phyloP scores from a whole-genome alignment of 2,329 filamentous ascomycete species.

The Beauveria varroae region DNA sequence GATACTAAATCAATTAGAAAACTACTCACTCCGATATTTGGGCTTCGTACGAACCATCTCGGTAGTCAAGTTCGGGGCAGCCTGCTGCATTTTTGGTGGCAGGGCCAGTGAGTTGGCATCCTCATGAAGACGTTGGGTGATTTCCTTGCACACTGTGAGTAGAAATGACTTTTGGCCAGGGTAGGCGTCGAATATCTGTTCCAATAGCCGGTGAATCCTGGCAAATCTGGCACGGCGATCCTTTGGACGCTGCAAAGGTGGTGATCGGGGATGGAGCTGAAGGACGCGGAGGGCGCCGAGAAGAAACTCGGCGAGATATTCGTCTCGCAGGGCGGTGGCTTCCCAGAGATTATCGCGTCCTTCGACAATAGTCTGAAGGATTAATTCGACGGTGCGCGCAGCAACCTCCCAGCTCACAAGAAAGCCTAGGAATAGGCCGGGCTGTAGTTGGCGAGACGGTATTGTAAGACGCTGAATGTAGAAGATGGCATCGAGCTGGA shows the following conservation, averaged over 20 bases:
- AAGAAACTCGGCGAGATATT: conserved; percentile 30
- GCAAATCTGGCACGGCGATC: conserved; percentile 31
- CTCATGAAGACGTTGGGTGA: conserved; percentile 25
- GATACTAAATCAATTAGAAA: conserved; percentile 20
- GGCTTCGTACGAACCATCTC: conserved; percentile 26
- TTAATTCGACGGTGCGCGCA: conserved; percentile 29
- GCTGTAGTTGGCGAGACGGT: conserved; percentile 26
- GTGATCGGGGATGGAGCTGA: conserved; percentile 29
- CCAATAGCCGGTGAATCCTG: conserved; percentile 29
- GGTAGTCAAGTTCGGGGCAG: conserved; percentile 28
- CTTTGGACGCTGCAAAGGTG: conserved; percentile 23
- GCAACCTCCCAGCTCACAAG: conserved; percentile 34
- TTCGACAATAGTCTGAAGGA: conserved; percentile 28
- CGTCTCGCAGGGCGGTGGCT: conserved; percentile 24
- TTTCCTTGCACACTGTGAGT: conserved; percentile 29
- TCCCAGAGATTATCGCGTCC: conserved; percentile 29
- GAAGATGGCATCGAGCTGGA: conserved; percentile 32
- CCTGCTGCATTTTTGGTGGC: conserved; percentile 24
- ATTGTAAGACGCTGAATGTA: conserved; percentile 32
- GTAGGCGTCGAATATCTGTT: conserved; percentile 32
- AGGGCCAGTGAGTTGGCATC: conserved; percentile 28
- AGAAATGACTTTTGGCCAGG: conserved; percentile 30
- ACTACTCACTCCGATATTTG: too few relatives aligned
- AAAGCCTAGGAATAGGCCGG: conserved; percentile 30
- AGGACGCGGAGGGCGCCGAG: conserved; percentile 30